Base-by-base conservation (phyloP, 768 basidiomycete species). In the Crepidotus variabilis region DNA sequence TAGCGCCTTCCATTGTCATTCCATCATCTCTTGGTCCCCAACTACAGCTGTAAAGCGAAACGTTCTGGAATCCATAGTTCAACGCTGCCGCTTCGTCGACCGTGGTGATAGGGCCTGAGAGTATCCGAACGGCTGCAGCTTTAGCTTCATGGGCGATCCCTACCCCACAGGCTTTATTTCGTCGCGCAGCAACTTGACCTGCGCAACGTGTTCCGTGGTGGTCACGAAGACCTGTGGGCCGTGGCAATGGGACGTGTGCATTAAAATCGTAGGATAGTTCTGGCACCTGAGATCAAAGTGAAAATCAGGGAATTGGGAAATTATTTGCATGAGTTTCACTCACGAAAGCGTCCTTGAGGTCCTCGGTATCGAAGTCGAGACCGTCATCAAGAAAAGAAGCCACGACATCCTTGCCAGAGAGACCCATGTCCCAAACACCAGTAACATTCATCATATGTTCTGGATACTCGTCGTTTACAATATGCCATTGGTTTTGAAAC, bases 1-100 rank as follows among this genome's bases (percentile, higher is more conserved):
- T 83, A 0, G 96, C 97, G 0, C 82, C 93, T 64, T 98, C 96
- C 95, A 98, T 98, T 3, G 88, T 85, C 61, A 78, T 78, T 6
- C 96, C 96, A 63, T 97, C 88, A 67, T 98, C 96, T 0, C 94
- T 88, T 3, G 97, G 97, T 3, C 96, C 96, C 96, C 96, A 99
- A 51, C 90, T 92, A 71, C 96, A 99, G 59, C 90, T 92, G 71
- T 92, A 98, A 61, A 94, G 90, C 22, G 86, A 88, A 50, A 88
- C 91, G 61, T 91, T 84, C 61, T 96, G 87, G 71, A 81, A 98
- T 16, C 88, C 92, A 68, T 87, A 96, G 72, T 99, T 99, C 50
- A 99, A 82, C 1, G 95, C 86, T 4, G 91, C 85, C 0, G 97
- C 94, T 72, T 99, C 96, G 70, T 99, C 96, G 6, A 88, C 85